Percentiles rank a stretch among this genome's conserved stretches.
phyloP scores from a whole-genome alignment of 805 yeast species.

The Candida chilensis region DNA sequence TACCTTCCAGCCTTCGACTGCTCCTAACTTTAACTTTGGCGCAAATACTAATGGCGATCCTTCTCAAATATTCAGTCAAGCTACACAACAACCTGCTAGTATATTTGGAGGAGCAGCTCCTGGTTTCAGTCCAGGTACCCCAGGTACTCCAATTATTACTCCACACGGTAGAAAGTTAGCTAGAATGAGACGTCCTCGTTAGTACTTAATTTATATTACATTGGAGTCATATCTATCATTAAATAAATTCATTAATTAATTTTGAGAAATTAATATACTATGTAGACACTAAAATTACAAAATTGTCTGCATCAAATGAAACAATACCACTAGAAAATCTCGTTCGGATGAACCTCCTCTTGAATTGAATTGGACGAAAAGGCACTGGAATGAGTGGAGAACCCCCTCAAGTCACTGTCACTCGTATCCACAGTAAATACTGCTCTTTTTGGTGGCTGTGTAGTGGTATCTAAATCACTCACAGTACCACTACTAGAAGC shows the following conservation, averaged over 20 bases:
- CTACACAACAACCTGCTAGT: neutral
- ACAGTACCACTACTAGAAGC: neutral
- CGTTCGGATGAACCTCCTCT: too few relatives aligned
- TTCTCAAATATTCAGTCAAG: neutral
- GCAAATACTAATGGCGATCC: neutral
- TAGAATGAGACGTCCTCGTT: too few relatives aligned
- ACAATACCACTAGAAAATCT: too few relatives aligned
- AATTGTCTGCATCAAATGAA: too few relatives aligned
- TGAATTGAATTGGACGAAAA: conserved; percentile 1
- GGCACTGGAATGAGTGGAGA: neutral
- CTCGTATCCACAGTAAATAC: neutral
- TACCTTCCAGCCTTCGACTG: neutral
- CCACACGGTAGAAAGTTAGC: too few relatives aligned
- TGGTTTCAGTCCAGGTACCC: neutral
- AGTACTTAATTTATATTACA: too few relatives aligned
- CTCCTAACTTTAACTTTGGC: neutral
- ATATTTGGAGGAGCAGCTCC: neutral
- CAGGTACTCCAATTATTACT: too few relatives aligned
- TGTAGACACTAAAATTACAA: too few relatives aligned
- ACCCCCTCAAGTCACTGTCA: neutral
- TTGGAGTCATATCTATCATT: too few relatives aligned
- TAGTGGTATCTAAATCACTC: neutral
- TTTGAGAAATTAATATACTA: too few relatives aligned
- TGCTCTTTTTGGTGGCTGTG: neutral
- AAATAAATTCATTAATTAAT: too few relatives aligned